Percentiles rank a stretch among this genome's conserved stretches.
Conservation (phyloP, 1,139 yeast species). For the Taiozyma onychis region DNA sequence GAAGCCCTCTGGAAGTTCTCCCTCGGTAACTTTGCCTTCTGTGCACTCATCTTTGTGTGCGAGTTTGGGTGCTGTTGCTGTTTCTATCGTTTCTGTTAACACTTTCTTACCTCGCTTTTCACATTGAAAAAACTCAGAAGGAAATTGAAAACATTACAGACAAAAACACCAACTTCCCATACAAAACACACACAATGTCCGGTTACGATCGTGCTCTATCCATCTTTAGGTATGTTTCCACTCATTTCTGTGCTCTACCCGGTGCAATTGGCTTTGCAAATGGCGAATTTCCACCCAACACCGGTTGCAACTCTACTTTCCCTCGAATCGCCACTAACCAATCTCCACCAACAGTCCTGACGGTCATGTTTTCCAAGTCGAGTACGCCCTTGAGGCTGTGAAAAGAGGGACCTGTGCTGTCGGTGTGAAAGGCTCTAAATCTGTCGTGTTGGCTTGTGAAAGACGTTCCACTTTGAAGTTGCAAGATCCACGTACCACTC, state of each 20-base stretch:
- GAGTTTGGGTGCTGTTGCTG: background rate
- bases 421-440: slow-evolving; percentile 86
- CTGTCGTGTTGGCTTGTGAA: slow-evolving; percentile 94
- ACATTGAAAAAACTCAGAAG: background rate
- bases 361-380: slow-evolving; percentile 98
- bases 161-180: background rate
- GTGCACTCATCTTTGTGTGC: background rate
- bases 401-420: slow-evolving; percentile 98
- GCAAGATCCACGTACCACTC: slow-evolving; percentile 95
- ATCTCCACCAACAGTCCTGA: slow-evolving; percentile 59
- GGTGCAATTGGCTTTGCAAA: background rate
- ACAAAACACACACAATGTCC: slow-evolving; percentile 54
- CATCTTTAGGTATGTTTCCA: slow-evolving; percentile 75
- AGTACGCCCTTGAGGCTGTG: slow-evolving; percentile 96
- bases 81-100: background rate
- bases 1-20: slow-evolving; percentile 39
- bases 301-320: background rate
- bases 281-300: background rate
- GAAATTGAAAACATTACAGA: background rate
- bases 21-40: background rate
- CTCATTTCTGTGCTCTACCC: background rate
- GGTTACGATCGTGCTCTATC: slow-evolving; percentile 99
- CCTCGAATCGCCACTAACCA: slow-evolving; percentile 15
- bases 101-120: background rate
- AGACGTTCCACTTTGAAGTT: slow-evolving; percentile 90